phyloP scores from a whole-genome alignment of 106 monocot genomes.

The Dendrobium officinale region DNA sequence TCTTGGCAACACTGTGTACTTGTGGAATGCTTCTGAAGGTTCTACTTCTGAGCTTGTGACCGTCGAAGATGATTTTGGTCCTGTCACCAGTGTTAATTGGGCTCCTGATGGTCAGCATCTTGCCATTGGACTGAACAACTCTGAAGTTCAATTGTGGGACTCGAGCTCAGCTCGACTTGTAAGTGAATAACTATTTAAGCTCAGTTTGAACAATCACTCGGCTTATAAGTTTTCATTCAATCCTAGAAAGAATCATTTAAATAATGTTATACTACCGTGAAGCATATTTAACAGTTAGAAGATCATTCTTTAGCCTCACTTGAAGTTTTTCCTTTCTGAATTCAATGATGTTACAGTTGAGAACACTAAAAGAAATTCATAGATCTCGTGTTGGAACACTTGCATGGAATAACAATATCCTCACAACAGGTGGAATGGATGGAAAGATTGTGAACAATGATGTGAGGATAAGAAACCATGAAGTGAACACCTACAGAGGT shows the following conservation, averaged over 20 bases:
- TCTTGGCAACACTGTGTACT: conserved; percentile 39
- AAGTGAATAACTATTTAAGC: background rate
- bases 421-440: conserved; percentile 56
- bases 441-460: conserved; percentile 58
- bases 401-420: conserved; percentile 54
- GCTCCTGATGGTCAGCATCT: conserved; percentile 60
- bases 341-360: conserved; percentile 24
- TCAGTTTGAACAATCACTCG: no score
- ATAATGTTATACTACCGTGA: background rate
- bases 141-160: conserved; percentile 59
- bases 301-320: background rate
- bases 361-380: conserved; percentile 43
- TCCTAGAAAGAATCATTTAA: no score
- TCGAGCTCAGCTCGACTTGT: conserved; percentile 38
- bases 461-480: conserved; percentile 29
- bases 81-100: conserved; percentile 71
- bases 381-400: conserved; percentile 46
- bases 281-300: background rate
- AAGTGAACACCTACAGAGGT: conserved; percentile 31
- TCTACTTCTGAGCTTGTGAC: conserved; percentile 48
- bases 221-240: no score
- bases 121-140: conserved; percentile 50
- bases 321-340: background rate
- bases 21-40: conserved; percentile 45
- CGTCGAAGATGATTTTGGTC: conserved; percentile 42